Percentiles rank a stretch among this genome's conserved stretches.
Conservation (phyloP, 2,329 filamentous ascomycete species). For the Sclerotinia sclerotiorum region DNA sequence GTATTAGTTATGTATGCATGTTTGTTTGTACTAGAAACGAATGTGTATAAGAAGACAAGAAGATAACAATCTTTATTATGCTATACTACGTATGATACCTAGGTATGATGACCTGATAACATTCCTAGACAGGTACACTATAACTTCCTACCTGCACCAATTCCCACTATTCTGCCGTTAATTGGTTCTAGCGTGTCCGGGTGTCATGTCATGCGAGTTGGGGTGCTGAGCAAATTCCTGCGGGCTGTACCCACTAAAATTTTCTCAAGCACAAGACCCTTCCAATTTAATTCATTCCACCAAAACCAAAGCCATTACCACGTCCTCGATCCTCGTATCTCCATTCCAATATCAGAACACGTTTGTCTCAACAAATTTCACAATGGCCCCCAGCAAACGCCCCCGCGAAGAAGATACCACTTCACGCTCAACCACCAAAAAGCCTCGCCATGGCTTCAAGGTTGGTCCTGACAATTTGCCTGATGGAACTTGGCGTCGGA, state of each 20-base stretch:
- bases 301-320: background rate
- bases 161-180: slow-evolving; percentile 15
- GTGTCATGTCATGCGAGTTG: background rate
- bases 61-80: background rate
- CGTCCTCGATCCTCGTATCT: background rate
- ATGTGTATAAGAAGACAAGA: background rate
- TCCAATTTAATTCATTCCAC: slow-evolving; percentile 1
- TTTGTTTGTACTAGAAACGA: background rate
- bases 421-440: slow-evolving; percentile 48
- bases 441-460: slow-evolving; percentile 69
- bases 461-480: slow-evolving; percentile 89
- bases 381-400: slow-evolving; percentile 59
- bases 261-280: slow-evolving; percentile 22
- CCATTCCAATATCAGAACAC: background rate
- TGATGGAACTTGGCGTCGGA: slow-evolving; percentile 83
- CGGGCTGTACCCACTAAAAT: slow-evolving; percentile 21
- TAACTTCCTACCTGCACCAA: no score
- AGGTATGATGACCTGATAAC: no score
- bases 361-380: slow-evolving; percentile 20
- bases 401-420: slow-evolving; percentile 48
- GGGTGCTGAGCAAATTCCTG: background rate
- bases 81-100: background rate
- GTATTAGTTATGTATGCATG: background rate
- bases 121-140: no score
- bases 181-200: slow-evolving; percentile 2